phyloP scores from a whole-genome alignment of 345 rosid species.

The Hibiscus tridactylites region DNA sequence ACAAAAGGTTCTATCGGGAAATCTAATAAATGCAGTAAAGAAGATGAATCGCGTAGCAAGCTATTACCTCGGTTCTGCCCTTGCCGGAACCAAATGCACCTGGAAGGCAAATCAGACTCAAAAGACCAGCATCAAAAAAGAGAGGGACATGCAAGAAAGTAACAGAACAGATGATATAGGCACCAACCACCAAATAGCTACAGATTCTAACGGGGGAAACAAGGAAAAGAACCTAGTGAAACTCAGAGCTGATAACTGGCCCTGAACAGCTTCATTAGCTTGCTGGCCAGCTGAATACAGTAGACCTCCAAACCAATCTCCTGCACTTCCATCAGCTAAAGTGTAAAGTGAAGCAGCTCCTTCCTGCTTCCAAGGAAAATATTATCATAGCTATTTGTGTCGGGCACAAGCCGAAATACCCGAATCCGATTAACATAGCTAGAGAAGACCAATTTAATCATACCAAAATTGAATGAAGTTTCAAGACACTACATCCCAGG shows the following conservation, averaged over 20 bases:
- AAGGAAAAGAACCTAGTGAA: constrained; percentile 65
- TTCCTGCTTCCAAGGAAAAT: constrained; percentile 37
- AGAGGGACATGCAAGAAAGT: constrained; percentile 20
- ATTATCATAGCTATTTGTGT: too few relatives aligned
- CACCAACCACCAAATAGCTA: background rate
- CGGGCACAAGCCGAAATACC: background rate
- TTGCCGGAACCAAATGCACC: constrained; percentile 97
- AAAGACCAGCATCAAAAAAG: constrained; percentile 7
- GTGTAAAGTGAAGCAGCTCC: constrained; percentile 51
- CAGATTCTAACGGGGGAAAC: constrained; percentile 20
- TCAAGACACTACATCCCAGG: too few relatives aligned
- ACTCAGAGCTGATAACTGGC: constrained; percentile 79
- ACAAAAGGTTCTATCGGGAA: background rate
- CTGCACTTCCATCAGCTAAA: constrained; percentile 74
- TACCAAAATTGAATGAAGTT: too few relatives aligned
- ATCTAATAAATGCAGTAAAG: background rate
- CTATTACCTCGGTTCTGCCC: constrained; percentile 63
- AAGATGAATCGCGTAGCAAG: constrained; percentile 4
- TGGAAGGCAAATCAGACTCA: constrained; percentile 31
- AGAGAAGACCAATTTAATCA: too few relatives aligned
- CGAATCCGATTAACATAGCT: too few relatives aligned
- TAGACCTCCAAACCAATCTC: constrained; percentile 77
- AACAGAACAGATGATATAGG: constrained; percentile 20
- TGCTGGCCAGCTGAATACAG: constrained; percentile 80
- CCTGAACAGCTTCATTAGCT: constrained; percentile 88